These are phyloP conservation scores for Ailanthus altissimus DNA, from an alignment of 345 rosid genomes.

Conservation along the genomic window DNA sequence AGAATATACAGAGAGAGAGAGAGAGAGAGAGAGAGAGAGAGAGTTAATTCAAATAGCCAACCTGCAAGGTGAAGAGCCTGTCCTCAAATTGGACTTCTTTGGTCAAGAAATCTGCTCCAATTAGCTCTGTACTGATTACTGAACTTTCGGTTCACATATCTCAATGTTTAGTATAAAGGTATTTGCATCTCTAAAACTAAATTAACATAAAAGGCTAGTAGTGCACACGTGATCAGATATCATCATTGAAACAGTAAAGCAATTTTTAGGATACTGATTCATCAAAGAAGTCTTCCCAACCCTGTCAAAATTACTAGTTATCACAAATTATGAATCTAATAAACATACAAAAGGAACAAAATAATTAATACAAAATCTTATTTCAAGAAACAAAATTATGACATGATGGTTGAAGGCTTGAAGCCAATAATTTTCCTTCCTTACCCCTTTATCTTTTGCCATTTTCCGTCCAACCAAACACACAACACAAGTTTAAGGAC, in stretches of 20 bases:
- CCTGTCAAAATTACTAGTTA: constrained; percentile 53
- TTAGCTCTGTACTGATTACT: constrained; percentile 94
- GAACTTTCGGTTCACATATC: constrained; percentile 90
- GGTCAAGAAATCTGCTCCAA: constrained; percentile 93
- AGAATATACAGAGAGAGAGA: not conserved
- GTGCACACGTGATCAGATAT: not conserved
- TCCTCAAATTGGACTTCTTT: constrained; percentile 92
- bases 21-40: not conserved
- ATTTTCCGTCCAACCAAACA: constrained; percentile 15
- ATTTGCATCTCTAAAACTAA: not conserved
- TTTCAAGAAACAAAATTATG: not conserved
- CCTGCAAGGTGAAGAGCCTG: constrained; percentile 91
- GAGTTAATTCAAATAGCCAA: constrained; percentile 16
- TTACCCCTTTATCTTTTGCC: not conserved
- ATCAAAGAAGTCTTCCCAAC: constrained; percentile 94
- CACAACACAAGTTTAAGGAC: not conserved
- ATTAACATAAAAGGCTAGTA: not conserved
- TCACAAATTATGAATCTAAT: not conserved
- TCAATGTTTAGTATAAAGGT: constrained; percentile 29
- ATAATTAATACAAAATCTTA: not conserved
- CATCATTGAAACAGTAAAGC: constrained; percentile 14
- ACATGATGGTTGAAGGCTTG: too few relatives aligned
- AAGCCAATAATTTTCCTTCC: not conserved
- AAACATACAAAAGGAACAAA: not conserved
- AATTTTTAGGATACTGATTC: constrained; percentile 72